Evolutionary conservation across 768 basidiomycete genomes (phyloP).

Genomic region (Macrolepiota dolichaula): DNA sequence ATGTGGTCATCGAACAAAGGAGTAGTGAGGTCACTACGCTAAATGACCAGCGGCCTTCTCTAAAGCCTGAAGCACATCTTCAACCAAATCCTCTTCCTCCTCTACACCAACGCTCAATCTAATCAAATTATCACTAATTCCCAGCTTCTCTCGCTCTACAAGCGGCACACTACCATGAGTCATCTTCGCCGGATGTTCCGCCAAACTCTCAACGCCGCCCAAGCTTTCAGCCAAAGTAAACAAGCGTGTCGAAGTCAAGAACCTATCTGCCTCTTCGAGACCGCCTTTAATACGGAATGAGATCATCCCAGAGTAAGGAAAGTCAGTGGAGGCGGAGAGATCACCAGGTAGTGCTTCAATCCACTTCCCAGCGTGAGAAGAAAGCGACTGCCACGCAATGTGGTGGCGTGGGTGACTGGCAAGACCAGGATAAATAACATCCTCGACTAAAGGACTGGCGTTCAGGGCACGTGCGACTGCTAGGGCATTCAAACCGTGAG

Average conservation of each 20-base stretch:
- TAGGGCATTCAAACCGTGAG: slow-evolving; percentile 83
- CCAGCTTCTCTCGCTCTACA: slow-evolving; percentile 61
- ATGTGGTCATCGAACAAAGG: background rate
- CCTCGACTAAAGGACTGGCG: slow-evolving; percentile 56
- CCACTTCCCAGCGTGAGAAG: slow-evolving; percentile 68
- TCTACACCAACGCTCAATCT: slow-evolving; percentile 87
- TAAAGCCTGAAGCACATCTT: slow-evolving; percentile 68
- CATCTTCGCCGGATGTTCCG: slow-evolving; percentile 86
- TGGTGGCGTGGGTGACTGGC: slow-evolving; percentile 61
- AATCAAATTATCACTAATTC: slow-evolving; percentile 76
- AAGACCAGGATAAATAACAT: slow-evolving; percentile 86
- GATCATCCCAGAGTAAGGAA: slow-evolving; percentile 92
- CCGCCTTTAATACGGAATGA: slow-evolving; percentile 70
- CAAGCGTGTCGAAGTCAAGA: slow-evolving; percentile 61
- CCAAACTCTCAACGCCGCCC: slow-evolving; percentile 90
- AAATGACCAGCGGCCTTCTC: slow-evolving; percentile 30
- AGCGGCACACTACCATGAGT: slow-evolving; percentile 79
- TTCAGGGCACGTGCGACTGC: slow-evolving; percentile 63
- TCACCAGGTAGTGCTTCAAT: slow-evolving; percentile 29
- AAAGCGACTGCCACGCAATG: slow-evolving; percentile 59
- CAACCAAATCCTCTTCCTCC: slow-evolving; percentile 77
- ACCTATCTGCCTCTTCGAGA: slow-evolving; percentile 52
- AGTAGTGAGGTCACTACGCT: background rate
- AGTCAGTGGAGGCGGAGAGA: slow-evolving; percentile 32
- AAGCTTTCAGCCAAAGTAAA: slow-evolving; percentile 86